Evolutionary conservation across 2,329 filamentous ascomycete species (phyloP).

Genomic region (Stagonosporopsis cucurbitacearum): DNA sequence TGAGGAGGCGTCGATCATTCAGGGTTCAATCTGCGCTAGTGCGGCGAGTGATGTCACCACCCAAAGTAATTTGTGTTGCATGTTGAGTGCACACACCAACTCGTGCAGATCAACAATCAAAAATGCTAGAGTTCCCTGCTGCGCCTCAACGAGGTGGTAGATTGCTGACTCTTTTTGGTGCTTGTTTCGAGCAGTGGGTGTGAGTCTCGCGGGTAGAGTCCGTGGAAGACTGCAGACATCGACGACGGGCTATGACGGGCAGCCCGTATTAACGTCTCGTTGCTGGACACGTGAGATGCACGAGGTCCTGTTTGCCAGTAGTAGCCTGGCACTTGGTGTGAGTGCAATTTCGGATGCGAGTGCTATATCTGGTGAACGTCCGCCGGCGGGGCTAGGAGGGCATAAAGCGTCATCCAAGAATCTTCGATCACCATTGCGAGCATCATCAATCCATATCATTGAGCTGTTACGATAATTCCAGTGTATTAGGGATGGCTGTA

Average conservation of each 20-base stretch:
- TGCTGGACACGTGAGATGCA: neutral
- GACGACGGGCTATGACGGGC: neutral
- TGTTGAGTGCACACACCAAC: slow-evolving; percentile 5
- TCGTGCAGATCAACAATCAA: slow-evolving; percentile 9
- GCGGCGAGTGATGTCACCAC: slow-evolving; percentile 10
- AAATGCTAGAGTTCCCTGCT: slow-evolving; percentile 10
- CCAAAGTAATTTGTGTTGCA: neutral
- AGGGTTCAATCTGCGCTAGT: slow-evolving; percentile 15
- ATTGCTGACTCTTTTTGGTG: neutral
- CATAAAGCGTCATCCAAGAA: neutral
- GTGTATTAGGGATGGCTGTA: neutral
- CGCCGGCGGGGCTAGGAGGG: neutral
- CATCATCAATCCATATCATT: neutral
- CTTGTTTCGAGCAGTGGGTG: neutral
- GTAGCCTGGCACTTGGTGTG: neutral
- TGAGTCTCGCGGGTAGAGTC: neutral
- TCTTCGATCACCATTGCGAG: neutral
- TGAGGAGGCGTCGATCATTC: slow-evolving; percentile 13
- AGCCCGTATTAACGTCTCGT: neutral
- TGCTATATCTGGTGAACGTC: no score
- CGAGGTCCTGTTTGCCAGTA: neutral
- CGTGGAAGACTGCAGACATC: neutral
- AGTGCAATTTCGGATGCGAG: no score
- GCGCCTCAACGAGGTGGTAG: slow-evolving; percentile 5
- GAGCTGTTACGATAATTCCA: neutral